These are phyloP conservation scores for Talaromyces rugulosus DNA, from an alignment of 2,329 filamentous ascomycete species.

Conservation along the genomic window DNA sequence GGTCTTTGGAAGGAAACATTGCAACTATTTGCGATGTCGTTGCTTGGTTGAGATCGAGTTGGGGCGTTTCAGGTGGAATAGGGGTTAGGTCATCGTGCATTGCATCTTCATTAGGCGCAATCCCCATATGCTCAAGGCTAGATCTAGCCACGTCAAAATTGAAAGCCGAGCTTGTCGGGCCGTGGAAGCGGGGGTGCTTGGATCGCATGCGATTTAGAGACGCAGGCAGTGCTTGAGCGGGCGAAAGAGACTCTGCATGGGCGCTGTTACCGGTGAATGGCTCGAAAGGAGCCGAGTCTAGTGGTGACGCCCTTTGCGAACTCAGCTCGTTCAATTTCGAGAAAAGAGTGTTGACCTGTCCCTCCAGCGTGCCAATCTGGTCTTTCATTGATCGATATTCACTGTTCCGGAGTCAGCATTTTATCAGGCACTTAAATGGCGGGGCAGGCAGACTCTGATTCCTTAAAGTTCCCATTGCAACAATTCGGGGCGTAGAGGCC, in stretches of 20 bases:
- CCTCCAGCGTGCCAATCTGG: constrained; percentile 71
- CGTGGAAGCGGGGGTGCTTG: constrained; percentile 67
- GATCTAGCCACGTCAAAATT: constrained; percentile 82
- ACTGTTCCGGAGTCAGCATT: constrained; percentile 26
- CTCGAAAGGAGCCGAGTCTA: constrained; percentile 32
- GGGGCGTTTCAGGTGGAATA: constrained; percentile 47
- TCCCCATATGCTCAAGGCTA: constrained; percentile 86
- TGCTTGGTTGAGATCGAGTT: constrained; percentile 22
- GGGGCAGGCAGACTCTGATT: constrained; percentile 60
- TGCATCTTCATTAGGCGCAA: constrained; percentile 58
- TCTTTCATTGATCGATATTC: constrained; percentile 79
- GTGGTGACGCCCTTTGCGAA: constrained; percentile 31
- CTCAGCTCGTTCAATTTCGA: constrained; percentile 67
- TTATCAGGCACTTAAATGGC: neutral
- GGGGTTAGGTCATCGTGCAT: constrained; percentile 57
- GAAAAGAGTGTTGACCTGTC: constrained; percentile 76
- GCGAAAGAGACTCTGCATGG: constrained; percentile 22
- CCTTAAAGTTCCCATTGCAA: constrained; percentile 76
- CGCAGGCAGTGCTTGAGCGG: constrained; percentile 35
- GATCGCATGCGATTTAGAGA: constrained; percentile 20
- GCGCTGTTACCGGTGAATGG: constrained; percentile 36
- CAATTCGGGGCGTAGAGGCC: constrained; percentile 63
- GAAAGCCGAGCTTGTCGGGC: constrained; percentile 80
- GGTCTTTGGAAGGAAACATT: constrained; percentile 59
- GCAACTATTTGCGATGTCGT: constrained; percentile 23